phyloP scores from a whole-genome alignment of 1,284 basidiomycete species.

The Puccinia coronata region DNA sequence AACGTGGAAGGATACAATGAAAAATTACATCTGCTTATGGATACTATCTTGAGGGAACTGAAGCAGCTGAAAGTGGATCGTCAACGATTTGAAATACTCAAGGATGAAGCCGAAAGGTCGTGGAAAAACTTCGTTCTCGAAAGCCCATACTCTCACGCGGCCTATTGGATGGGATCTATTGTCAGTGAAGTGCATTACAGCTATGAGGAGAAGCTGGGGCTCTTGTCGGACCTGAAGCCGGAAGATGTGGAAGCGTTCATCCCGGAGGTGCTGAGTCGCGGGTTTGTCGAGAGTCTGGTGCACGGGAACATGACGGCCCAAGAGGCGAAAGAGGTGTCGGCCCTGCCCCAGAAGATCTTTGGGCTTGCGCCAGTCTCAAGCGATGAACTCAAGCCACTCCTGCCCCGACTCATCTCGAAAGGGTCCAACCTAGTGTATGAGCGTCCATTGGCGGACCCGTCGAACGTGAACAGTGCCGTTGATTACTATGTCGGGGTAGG shows the following conservation, averaged over 20 bases:
- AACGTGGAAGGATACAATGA: constrained; percentile 87
- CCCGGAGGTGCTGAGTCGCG: constrained; percentile 67
- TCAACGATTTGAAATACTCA: constrained; percentile 76
- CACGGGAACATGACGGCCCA: constrained; percentile 84
- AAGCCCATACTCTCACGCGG: constrained; percentile 24
- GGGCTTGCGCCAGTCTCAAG: constrained; percentile 65
- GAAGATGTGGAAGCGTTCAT: constrained; percentile 74
- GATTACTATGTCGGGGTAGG: constrained; percentile 59
- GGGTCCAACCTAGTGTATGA: constrained; percentile 70
- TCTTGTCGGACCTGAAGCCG: constrained; percentile 66
- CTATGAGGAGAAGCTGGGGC: constrained; percentile 36
- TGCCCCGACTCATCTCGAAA: constrained; percentile 69
- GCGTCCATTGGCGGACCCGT: constrained; percentile 74
- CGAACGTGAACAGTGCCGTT: constrained; percentile 77
- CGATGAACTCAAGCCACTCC: constrained; percentile 65
- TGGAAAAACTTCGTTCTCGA: constrained; percentile 44
- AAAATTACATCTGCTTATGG: constrained; percentile 77
- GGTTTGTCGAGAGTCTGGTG: constrained; percentile 75
- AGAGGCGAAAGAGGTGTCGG: constrained; percentile 75
- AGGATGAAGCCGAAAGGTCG: constrained; percentile 69
- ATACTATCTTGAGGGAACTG: constrained; percentile 74
- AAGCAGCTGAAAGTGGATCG: constrained; percentile 70
- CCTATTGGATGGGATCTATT: constrained; percentile 40
- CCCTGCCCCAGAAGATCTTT: constrained; percentile 72
- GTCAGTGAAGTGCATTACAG: constrained; percentile 30